Evolutionary conservation across 2,329 filamentous ascomycete genomes (phyloP).

Genomic region (Colletotrichum gigasporum): DNA sequence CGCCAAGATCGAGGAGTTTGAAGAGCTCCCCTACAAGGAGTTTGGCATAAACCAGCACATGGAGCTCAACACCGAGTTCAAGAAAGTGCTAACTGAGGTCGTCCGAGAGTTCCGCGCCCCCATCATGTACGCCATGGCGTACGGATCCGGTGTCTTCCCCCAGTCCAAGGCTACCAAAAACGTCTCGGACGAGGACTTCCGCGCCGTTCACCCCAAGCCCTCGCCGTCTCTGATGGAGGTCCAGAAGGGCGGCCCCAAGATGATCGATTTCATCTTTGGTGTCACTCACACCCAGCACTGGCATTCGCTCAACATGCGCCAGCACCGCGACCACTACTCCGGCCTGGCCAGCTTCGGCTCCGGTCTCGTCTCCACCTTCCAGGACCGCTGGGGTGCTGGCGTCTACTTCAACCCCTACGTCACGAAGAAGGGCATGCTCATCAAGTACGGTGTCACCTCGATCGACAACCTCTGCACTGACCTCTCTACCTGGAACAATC

Average conservation of each 20-base stretch:
- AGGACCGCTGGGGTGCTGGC: constrained; percentile 89
- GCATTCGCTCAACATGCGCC: constrained; percentile 90
- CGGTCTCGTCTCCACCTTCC: constrained; percentile 82
- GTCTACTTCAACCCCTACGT: constrained; percentile 98
- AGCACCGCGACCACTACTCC: constrained; percentile 94
- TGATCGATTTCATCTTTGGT: constrained; percentile 99
- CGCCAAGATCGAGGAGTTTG: constrained; percentile 52
- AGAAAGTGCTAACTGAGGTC: constrained; percentile 86
- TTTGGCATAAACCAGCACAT: constrained; percentile 98
- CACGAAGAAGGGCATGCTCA: constrained; percentile 91
- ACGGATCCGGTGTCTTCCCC: constrained; percentile 95
- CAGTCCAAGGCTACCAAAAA: constrained; percentile 66
- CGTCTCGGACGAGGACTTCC: constrained; percentile 65
- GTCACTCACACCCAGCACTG: constrained; percentile 95
- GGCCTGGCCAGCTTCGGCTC: constrained; percentile 85
- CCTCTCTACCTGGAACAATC: constrained; percentile 88
- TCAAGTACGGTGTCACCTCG: constrained; percentile 98
- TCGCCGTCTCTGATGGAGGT: constrained; percentile 83
- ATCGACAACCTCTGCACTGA: constrained; percentile 89
- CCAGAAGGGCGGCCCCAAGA: constrained; percentile 89
- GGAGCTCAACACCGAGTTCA: constrained; percentile 94
- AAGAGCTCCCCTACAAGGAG: constrained; percentile 55
- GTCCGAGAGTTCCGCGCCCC: constrained; percentile 92
- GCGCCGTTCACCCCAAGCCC: constrained; percentile 81
- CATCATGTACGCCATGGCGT: constrained; percentile 96